Percentiles rank a stretch among this genome's conserved stretches.
These are phyloP conservation scores for Omphalotus guepiniiformis DNA, from an alignment of 768 basidiomycete species.

Conservation along the genomic window DNA sequence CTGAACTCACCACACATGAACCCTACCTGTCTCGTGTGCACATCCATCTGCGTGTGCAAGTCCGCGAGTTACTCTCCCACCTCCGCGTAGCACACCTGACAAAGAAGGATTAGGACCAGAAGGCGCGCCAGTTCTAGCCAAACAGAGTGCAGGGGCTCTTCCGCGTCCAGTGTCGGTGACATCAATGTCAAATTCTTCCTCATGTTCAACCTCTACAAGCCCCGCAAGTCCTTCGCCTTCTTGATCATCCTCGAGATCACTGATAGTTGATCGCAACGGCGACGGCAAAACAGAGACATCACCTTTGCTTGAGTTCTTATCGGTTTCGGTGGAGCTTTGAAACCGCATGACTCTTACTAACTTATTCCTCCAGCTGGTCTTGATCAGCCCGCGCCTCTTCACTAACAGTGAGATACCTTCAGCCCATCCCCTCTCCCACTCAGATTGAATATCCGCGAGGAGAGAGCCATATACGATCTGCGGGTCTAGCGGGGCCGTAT, in stretches of 20 bases:
- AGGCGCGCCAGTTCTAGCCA: conserved; percentile 31
- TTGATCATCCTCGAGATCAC: neutral
- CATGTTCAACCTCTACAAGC: conserved; percentile 15
- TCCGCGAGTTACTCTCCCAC: conserved; percentile 1
- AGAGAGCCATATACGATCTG: conserved; percentile 19
- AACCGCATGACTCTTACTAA: conserved; percentile 43
- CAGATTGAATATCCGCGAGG: conserved; percentile 36
- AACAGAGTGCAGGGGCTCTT: conserved; percentile 34
- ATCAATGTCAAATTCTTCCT: conserved; percentile 24
- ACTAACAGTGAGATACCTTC: conserved; percentile 52
- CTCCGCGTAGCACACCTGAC: neutral
- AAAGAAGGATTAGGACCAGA: conserved; percentile 5
- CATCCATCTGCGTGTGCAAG: conserved; percentile 32
- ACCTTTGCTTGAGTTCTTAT: conserved; percentile 12
- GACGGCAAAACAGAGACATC: too few relatives aligned
- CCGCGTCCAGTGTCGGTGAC: conserved; percentile 7
- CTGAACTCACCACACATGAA: too few relatives aligned
- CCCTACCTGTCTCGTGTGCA: conserved; percentile 26
- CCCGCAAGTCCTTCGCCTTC: too few relatives aligned
- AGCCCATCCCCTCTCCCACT: conserved; percentile 61
- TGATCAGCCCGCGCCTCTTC: conserved; percentile 42
- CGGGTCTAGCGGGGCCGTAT: conserved; percentile 6
- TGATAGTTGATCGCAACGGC: neutral
- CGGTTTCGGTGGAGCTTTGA: conserved; percentile 20
- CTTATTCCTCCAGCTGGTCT: conserved; percentile 42